Base-by-base conservation (phyloP, 768 basidiomycete genomes). In the Leccinum ochraceum region DNA sequence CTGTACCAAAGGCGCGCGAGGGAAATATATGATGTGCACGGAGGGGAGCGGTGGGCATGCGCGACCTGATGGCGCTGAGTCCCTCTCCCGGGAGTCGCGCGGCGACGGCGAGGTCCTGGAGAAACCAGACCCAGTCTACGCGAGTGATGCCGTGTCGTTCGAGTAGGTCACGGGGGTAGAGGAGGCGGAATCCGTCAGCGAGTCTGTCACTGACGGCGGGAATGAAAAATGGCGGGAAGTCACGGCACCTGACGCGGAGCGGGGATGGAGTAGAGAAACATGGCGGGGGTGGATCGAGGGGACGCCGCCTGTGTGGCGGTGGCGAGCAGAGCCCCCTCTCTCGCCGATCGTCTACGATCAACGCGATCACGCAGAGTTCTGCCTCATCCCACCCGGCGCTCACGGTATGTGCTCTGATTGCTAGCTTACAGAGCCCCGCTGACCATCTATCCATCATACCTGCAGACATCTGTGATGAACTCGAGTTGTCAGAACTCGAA, bases 401-500 rank as follows among this genome's bases (percentile, higher is more conserved):
- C 59, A 66, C 1, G 71, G 71, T 65, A 52, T 8, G 16, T 34
- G 26, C 16, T 4, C 17, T 3, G 5, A 1, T 6, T 24, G n/a
- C 37, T 28, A 16, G n/a, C 34, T 11, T 28, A 14, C 7, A 1
- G 11, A 0, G 2, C 24, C 13, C 0, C 14, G 42, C 56, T 63
- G 17, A 69, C 4, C 44, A 28, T 24, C 0, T 46, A 11, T 32
- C 54, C 42, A 20, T 44, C n/a, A 11, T 20, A 11, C 17, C 50
- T 16, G 0, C 44, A 75, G 70, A 48, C 22, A 3, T 16, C 10
- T 70, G 65, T 16, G 74, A 74, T 6, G 68, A 68, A 56, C 58
- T 66, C n/a, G 72, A 74, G 44, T 67, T 75, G 2, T 70, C 70
- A 3, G 74, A 75, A 4, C 74, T 74, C 4, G 72, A 74, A 37